A percentile compares a stretch with the other conserved stretches of the same genome.
Evolutionary conservation across 768 basidiomycete species (phyloP).

Genomic region (Leccinum aurantiacum): DNA sequence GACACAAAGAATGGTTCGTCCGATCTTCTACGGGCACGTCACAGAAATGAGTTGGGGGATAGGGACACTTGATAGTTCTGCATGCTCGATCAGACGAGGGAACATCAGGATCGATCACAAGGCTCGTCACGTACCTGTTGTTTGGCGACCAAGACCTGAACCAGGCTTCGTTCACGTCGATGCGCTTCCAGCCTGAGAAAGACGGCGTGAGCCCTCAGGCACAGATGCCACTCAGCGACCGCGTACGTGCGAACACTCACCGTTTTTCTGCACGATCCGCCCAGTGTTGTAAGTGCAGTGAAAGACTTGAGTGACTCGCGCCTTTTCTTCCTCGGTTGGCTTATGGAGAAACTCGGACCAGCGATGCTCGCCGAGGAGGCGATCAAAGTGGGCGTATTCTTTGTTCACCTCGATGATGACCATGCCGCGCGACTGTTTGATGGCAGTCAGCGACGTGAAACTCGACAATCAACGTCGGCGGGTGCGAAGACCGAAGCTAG

Average conservation of each 20-base stretch:
- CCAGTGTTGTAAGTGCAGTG: slow-evolving; percentile 40
- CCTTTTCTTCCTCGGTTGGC: slow-evolving; percentile 32
- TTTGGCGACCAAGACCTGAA: slow-evolving; percentile 33
- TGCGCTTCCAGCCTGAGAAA: slow-evolving; percentile 46
- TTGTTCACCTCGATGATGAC: slow-evolving; percentile 45
- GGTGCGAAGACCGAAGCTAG: background rate
- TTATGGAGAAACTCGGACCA: slow-evolving; percentile 41
- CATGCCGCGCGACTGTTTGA: slow-evolving; percentile 41
- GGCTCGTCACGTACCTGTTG: slow-evolving; percentile 16
- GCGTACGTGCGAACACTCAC: slow-evolving; percentile 27
- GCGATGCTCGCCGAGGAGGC: slow-evolving; percentile 42
- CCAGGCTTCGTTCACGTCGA: slow-evolving; percentile 44
- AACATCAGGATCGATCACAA: background rate
- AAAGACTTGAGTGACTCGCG: slow-evolving; percentile 35
- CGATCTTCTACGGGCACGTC: slow-evolving; percentile 39
- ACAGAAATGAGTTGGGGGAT: slow-evolving; percentile 41
- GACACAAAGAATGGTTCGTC: slow-evolving; percentile 41
- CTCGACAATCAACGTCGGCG: background rate
- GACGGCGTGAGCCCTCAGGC: background rate
- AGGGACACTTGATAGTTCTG: slow-evolving; percentile 39
- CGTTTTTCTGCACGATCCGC: slow-evolving; percentile 45
- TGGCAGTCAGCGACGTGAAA: slow-evolving; percentile 1
- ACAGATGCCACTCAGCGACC: background rate
- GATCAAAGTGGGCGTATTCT: slow-evolving; percentile 31
- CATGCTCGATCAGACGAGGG: background rate